Evolutionary conservation across 164 flowering plant species (phyloP), one percentile per base, ranked within the genome.

Genomic region (Vitis rupestris): DNA sequence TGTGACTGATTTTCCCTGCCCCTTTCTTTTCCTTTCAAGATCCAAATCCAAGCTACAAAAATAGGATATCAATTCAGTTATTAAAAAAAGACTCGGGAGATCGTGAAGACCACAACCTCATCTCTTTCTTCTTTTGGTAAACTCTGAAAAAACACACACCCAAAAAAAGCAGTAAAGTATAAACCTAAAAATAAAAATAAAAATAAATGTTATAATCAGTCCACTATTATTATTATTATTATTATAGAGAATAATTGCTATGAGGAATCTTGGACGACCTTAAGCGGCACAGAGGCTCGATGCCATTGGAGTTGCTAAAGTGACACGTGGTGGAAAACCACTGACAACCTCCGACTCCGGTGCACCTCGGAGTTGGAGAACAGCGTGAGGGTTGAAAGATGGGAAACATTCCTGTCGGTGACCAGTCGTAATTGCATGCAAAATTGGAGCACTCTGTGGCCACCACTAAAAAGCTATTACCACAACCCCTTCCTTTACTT

Each of bases 81-180:
- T 4, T 6, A 4, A 47, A 65, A 53, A 51, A 50, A 68, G 16
- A 10, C 2, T 37, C 23, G 64, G 16, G 50, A 56, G 4, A 31
- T 51, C 23, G 9, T 15, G 6, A 10, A 14, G 4, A 9, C n/a
- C 66, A 61, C 50, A 71, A 78, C 76, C 74, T 71, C 63, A 72
- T 73, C 70, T 59, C 80, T 77, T 77, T 75, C 84, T 76, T 59
- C 68, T 78, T 81, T 81, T 68, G 78, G 84, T 31, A 81, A 76
- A 50, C 17, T 65, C 54, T 31, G 64, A 68, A 64, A 63, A 54
- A 70, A 65, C 61, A 66, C 47, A 13, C 65, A 49, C 67, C 73
- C 70, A 19, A 54, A 68, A 68, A 72, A 29, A 74, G 65, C 44
- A 37, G 44, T 0, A 37, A 6, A 37, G 7, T 3, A 37, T 37